Evolutionary conservation across 495 filamentous ascomycete genomes (phyloP), one percentile per base, ranked within the genome.

Genomic region (Penicillium silybi): DNA sequence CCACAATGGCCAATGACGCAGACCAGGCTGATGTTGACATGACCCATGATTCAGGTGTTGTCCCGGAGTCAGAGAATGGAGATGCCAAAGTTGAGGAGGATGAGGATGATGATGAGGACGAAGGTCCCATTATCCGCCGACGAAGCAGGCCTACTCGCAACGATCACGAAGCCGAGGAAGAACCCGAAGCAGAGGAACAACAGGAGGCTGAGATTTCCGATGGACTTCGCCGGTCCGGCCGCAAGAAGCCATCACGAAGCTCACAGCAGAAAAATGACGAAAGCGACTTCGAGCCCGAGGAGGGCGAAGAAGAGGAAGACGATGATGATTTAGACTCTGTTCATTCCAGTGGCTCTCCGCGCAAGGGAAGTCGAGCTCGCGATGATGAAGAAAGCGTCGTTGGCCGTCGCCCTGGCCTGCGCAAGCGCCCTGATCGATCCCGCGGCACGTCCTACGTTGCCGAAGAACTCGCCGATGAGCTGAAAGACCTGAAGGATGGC

Each of bases 271-370:
- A 77, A 22, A 84, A 91, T 51, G 86, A 87, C 15, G 89, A 86
- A 58, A 93, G 89, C 64, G 91, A 96, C 56, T 96, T 95, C 60
- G 89, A 96, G 59, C 90, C 90, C 7, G 80, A 79, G 7, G 82
- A 84, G 44, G 85, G 85, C 27, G 72, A 72, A 44, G 85, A 85
- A 27, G 72, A 72, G 20, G 71, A 69, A 1, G 74, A 81, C 48
- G 81, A 85, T 46, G 90, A 85, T 35, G 85, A 85, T 41, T 89
- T 90, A 52, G 76, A 74, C 43, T 78, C 78, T 11, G 80, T 71
- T 26, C 69, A 71, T 27, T 67, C 71, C 2, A 63, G 71, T 18
- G 65, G 48, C 23, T 73, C 75, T n/a, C 71, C 75, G 10, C 72
- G 63, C 26, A 77, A 80, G 54, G 55, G 48, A 37, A 74, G 64